Evolutionary conservation across 2,329 filamentous ascomycete genomes (phyloP).

Genomic region (Lachnellula willkommii): DNA sequence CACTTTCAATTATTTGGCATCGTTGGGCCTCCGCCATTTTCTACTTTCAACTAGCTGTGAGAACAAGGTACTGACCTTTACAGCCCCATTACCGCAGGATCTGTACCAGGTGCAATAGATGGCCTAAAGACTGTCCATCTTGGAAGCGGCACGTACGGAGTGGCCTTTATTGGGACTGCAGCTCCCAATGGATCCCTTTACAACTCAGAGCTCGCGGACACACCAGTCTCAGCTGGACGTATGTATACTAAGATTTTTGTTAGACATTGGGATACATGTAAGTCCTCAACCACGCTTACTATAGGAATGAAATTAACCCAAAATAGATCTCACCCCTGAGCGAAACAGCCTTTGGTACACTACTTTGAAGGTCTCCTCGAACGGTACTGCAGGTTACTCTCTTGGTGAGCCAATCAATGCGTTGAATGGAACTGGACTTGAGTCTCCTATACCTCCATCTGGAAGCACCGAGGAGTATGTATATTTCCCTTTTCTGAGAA

Average conservation of each 20-base stretch:
- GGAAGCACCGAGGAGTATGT: slow-evolving; percentile 19
- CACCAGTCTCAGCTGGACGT: slow-evolving; percentile 13
- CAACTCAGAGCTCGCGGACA: slow-evolving; percentile 18
- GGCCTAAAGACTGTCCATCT: slow-evolving; percentile 20
- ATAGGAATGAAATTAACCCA: background rate
- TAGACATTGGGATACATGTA: slow-evolving; percentile 26
- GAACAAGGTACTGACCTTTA: slow-evolving; percentile 6
- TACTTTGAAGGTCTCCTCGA: slow-evolving; percentile 11
- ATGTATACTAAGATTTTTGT: slow-evolving; percentile 23
- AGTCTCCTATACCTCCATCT: slow-evolving; percentile 21
- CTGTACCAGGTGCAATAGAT: slow-evolving; percentile 19
- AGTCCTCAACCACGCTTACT: background rate
- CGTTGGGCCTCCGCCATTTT: background rate
- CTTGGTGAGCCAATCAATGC: slow-evolving; percentile 24
- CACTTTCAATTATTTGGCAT: background rate
- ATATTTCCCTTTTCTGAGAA: background rate
- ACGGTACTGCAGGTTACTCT: slow-evolving; percentile 13
- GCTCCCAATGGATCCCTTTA: slow-evolving; percentile 22
- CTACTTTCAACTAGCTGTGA: background rate
- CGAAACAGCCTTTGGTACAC: slow-evolving; percentile 26
- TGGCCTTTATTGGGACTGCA: slow-evolving; percentile 19
- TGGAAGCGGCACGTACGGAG: slow-evolving; percentile 13
- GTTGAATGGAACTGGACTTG: slow-evolving; percentile 22
- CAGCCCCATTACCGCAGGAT: slow-evolving; percentile 19
- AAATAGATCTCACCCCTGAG: slow-evolving; percentile 16